These are phyloP conservation scores for Colletotrichum acutatum DNA, from an alignment of 2,329 filamentous ascomycete genomes.

Conservation along the genomic window DNA sequence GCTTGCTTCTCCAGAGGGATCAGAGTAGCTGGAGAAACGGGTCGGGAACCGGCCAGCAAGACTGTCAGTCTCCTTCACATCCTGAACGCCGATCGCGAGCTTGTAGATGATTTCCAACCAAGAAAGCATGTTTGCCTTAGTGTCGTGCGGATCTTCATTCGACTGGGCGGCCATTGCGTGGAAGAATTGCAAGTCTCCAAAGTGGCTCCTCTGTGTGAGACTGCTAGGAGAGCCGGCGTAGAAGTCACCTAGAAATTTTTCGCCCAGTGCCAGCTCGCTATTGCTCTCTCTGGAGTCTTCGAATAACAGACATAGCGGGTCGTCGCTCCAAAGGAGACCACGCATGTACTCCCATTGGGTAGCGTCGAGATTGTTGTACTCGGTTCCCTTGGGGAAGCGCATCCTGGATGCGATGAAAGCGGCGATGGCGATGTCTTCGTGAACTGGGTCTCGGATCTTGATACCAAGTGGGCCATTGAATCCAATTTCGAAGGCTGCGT, in stretches of 20 bases:
- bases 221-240: background rate
- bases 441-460: background rate
- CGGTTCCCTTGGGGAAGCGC: background rate
- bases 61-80: background rate
- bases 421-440: background rate
- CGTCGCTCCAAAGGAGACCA: slow-evolving; percentile 32
- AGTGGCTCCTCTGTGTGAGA: background rate
- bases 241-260: background rate
- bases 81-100: slow-evolving; percentile 1
- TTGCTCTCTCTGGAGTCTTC: background rate
- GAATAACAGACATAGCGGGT: slow-evolving; percentile 28
- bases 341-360: slow-evolving; percentile 27
- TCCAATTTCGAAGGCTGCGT: background rate
- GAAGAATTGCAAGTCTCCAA: background rate
- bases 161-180: background rate
- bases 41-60: slow-evolving; percentile 1
- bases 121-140: slow-evolving; percentile 15
- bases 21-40: background rate
- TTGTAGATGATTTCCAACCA: slow-evolving; percentile 35
- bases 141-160: slow-evolving; percentile 22
- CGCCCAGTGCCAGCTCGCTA: background rate
- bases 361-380: background rate
- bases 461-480: background rate
- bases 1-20: background rate
- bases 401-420: background rate